Evolutionary conservation across 1,139 yeast genomes (phyloP), one percentile per base, ranked within the genome.

Genomic region (Protomyces lactucae-debilis): DNA sequence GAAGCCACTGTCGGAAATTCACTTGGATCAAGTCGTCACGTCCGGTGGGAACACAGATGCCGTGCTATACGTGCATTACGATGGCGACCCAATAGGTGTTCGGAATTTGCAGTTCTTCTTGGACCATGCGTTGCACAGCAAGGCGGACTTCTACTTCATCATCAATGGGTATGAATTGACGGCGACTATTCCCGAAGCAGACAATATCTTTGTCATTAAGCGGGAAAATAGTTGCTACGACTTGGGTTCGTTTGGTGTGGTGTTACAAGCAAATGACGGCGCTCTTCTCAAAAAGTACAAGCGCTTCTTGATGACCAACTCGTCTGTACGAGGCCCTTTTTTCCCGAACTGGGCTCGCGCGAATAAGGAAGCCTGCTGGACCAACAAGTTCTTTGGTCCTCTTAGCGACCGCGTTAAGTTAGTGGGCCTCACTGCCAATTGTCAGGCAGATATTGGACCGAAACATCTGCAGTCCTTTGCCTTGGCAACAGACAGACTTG

Each of bases 181-280:
- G 9, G 52, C 43, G 12, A 21, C 21, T n/a, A 25, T 59, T 32
- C 63, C 63, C 12, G 35, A 18, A 23, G 45, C 45, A 9, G 35
- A 16, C 21, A 59, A 59, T 32, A 43, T 59, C 57, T 23, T 39
- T 8, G 52, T 52, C 16, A 52, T 52, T 12, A 36, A 43, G 28
- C 63, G 63, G 10, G 45, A 25, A n/a, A 59, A 59, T 21, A 59
- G 51, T 12, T 59, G 63, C 25, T 59, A 32, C 45, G 63, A 59
- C n/a, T 52, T 59, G 32, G 63, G 63, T 25, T 14, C 57, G 10
- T 48, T 32, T 28, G 63, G 57, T 25, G 57, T 52, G 21, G 55
- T 59, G 43, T 35, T 59, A n/a, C 18, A 40, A 21, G 18, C 32
- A 21, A 39, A 59, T 10, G 57, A 43, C 18, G 32, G 52, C n/a